Percentiles rank a stretch among this genome's conserved stretches.
Conservation (phyloP, 148 eudicot genomes). For the Heliamphora exappendiculata region DNA sequence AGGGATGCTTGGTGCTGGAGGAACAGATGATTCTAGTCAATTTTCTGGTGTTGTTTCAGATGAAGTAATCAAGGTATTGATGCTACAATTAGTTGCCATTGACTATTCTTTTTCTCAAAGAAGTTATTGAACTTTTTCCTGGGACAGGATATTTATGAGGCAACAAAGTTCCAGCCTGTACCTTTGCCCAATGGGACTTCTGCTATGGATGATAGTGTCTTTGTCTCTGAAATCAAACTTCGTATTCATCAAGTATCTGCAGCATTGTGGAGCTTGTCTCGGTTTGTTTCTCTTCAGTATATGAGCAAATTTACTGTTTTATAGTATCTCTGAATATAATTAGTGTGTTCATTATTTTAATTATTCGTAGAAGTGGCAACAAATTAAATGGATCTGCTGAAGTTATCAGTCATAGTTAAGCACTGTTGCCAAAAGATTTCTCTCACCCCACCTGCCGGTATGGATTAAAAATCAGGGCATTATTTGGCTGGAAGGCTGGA, state of each 20-base stretch:
- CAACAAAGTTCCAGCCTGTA: slow-evolving; percentile 78
- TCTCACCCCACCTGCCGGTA: neutral
- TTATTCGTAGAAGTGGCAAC: neutral
- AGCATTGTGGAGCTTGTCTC: slow-evolving; percentile 58
- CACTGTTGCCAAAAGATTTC: neutral
- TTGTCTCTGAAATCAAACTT: slow-evolving; percentile 52
- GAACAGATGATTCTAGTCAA: slow-evolving; percentile 90
- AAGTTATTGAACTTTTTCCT: neutral
- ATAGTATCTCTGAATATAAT: neutral
- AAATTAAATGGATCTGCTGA: neutral
- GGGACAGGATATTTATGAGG: slow-evolving; percentile 89
- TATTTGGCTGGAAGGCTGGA: neutral
- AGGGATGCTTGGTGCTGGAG: slow-evolving; percentile 98
- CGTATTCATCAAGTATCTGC: slow-evolving; percentile 43
- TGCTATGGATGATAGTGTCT: slow-evolving; percentile 29
- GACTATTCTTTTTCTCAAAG: neutral
- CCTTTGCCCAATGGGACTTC: slow-evolving; percentile 29
- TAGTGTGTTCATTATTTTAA: neutral
- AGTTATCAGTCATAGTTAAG: neutral
- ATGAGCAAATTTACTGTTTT: neutral
- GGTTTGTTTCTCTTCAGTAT: slow-evolving; percentile 3
- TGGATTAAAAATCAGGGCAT: neutral
- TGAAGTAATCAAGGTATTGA: slow-evolving; percentile 78
- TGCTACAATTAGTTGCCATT: neutral
- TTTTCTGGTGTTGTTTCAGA: slow-evolving; percentile 97